These are phyloP conservation scores for Beauveria australis DNA, from an alignment of 2,329 filamentous ascomycete species.

Conservation along the genomic window DNA sequence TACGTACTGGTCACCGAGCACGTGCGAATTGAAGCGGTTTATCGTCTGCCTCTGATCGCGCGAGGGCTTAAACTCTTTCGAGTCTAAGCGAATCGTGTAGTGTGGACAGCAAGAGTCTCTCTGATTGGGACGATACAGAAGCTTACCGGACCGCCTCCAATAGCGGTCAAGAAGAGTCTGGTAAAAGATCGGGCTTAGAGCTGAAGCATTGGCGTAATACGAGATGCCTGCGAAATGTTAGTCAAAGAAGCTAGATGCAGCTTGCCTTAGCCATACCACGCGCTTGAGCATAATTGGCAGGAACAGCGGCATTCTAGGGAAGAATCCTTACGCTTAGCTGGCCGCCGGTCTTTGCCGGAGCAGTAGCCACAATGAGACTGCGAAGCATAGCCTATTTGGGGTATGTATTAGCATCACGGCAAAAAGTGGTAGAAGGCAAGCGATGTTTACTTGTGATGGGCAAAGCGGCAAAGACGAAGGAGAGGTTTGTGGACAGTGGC, in stretches of 20 bases:
- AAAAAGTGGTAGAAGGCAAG: not conserved
- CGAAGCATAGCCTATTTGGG: constrained; percentile 38
- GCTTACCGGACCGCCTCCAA: constrained; percentile 65
- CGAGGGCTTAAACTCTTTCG: constrained; percentile 53
- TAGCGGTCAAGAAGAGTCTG: constrained; percentile 64
- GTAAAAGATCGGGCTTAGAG: constrained; percentile 58
- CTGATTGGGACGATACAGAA: constrained; percentile 74
- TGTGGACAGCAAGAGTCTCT: constrained; percentile 82
- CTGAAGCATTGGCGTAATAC: constrained; percentile 59
- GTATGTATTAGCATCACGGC: not conserved
- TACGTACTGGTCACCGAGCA: constrained; percentile 60
- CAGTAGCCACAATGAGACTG: constrained; percentile 48
- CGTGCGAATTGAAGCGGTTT: constrained; percentile 66
- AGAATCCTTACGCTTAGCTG: constrained; percentile 36
- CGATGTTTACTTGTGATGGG: not conserved
- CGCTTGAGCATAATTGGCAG: constrained; percentile 1
- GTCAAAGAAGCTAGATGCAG: not conserved
- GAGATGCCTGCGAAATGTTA: constrained; percentile 49
- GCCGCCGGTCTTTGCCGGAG: constrained; percentile 37
- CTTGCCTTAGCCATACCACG: not conserved
- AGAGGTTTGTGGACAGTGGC: not conserved
- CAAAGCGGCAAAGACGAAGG: not conserved
- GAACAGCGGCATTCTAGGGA: not conserved
- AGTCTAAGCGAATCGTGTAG: constrained; percentile 72
- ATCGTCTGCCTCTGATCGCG: constrained; percentile 67